Conservation (phyloP, 306 rosid genomes). For the Ochetophila trinervis region DNA sequence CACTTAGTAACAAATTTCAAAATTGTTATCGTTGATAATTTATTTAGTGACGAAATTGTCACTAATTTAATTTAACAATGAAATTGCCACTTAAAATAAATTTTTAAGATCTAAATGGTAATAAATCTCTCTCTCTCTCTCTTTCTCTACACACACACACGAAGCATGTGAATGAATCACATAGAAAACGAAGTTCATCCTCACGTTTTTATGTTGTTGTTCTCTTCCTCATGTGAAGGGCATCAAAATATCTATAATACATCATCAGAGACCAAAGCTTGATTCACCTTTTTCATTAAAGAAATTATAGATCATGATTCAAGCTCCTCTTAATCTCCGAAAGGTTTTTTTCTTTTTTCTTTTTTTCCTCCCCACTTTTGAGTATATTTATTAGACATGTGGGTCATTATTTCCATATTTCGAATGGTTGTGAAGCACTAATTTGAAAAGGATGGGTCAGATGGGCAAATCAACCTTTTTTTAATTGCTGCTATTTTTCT, state of each 20-base stretch:
- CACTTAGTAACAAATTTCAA: too few species aligned
- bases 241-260: constrained; percentile 2
- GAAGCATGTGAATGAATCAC: constrained; percentile 11
- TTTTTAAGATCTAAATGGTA: too few species aligned
- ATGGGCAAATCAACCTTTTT: constrained; percentile 37
- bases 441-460: constrained; percentile 17
- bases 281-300: constrained; percentile 1
- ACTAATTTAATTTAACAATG: too few species aligned
- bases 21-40: too few species aligned
- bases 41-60: too few species aligned
- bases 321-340: not conserved
- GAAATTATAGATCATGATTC: constrained; percentile 3
- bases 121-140: too few species aligned
- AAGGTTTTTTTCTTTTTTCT: not conserved
- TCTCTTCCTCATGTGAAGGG: constrained; percentile 8
- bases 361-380: not conserved
- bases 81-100: too few species aligned
- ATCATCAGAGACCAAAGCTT: constrained; percentile 15
- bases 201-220: not conserved
- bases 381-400: constrained; percentile 16
- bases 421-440: constrained; percentile 41
- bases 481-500: not conserved
- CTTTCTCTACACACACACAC: too few species aligned
- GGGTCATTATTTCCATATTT: constrained; percentile 37
- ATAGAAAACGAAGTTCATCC: not conserved